phyloP scores from a whole-genome alignment of 768 basidiomycete genomes.

The Daedalea quercina region DNA sequence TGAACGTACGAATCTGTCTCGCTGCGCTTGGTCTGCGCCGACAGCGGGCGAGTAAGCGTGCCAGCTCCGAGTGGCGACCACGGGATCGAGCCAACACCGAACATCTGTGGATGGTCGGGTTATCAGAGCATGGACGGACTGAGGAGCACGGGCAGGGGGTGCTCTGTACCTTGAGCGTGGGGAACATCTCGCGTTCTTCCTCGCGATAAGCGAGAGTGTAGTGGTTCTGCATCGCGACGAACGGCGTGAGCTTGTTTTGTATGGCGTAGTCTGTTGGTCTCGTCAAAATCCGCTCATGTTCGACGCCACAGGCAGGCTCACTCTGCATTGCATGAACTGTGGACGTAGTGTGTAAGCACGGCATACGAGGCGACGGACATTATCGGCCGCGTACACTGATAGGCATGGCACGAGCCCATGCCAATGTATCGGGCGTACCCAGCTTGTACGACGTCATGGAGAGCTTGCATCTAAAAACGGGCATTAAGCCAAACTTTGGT shows the following conservation, averaged over 20 bases:
- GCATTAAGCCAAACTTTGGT: not conserved
- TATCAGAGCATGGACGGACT: not conserved
- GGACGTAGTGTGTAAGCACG: not conserved
- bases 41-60: conserved; percentile 21
- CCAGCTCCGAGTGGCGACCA: conserved; percentile 34
- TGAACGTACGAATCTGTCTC: conserved; percentile 17
- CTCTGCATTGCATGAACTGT: conserved; percentile 30
- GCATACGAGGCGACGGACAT: not conserved
- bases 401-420: conserved; percentile 31
- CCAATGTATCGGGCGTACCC: conserved; percentile 37
- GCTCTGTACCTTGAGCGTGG: conserved; percentile 29
- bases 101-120: conserved; percentile 6
- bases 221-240: conserved; percentile 62
- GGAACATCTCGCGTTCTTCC: conserved; percentile 56
- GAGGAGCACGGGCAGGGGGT: not conserved
- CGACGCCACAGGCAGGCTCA: conserved; percentile 4
- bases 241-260: conserved; percentile 37
- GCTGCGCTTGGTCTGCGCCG: conserved; percentile 16
- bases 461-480: conserved; percentile 30
- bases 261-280: conserved; percentile 32
- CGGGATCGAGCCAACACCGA: conserved; percentile 27
- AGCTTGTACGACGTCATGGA: conserved; percentile 40
- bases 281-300: not conserved
- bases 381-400: conserved; percentile 21
- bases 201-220: conserved; percentile 53